Evolutionary conservation across 768 basidiomycete species (phyloP), one percentile per base, ranked within the genome.

Genomic region (Leccinum pellstonianum): DNA sequence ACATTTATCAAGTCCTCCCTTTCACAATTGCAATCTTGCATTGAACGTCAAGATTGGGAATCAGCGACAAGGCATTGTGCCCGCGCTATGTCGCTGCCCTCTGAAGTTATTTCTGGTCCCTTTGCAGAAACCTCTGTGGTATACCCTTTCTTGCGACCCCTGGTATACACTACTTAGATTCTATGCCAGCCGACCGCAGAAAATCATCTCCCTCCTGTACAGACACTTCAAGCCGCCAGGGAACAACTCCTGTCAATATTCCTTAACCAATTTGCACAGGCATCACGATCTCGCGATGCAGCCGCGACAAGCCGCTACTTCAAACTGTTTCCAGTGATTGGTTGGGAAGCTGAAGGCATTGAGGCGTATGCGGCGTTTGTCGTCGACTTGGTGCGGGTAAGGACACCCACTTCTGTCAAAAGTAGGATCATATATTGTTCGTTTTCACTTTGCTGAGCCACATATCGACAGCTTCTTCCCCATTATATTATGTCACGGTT

Each of bases 261-360:
- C 75, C 81, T 81, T 33, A 77, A 77, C n/a, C 84, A 89, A 54
- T 99, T 99, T 69, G 83, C 86, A 47, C 79, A 86, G 57, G 97
- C 96, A 1, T 93, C 93, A 5, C 80, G 79, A 21, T 82, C 85
- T 14, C 84, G 91, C 27, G 93, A 98, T 75, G 88, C 94, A 25
- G 87, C 87, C 14, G 87, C 88, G 1, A 95, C 91, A 2, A 95
- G 88, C 66, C 86, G 97, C 12, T 98, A 91, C 76, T 99, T 99
- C 82, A 95, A 98, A 73, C 79, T 99, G 3, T 99, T 98, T 73
- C 97, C 97, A 4, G 87, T 87, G 3, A 95, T 99, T 55, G 94
- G 93, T 6, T 97, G 93, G 83, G 95, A 98, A 73, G 77, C 80
- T 10, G 91, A 96, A 73, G 97, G 97, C 1, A 80, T 99, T 25